Base-by-base conservation (phyloP, 2,329 filamentous ascomycete species). In the Aureobasidium subglaciale region DNA sequence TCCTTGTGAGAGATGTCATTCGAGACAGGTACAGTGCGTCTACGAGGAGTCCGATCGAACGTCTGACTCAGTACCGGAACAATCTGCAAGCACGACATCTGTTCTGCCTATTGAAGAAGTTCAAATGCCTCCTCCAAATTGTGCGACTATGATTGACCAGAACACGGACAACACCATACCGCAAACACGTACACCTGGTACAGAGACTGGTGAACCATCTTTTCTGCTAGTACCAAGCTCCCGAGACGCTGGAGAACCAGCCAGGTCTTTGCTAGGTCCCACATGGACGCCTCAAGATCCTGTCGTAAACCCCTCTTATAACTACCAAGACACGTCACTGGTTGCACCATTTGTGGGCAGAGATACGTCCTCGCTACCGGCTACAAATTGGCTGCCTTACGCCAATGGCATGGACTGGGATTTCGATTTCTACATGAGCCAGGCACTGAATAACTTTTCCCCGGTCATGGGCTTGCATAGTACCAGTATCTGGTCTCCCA, bases 401-500 rank as follows among this genome's bases (percentile, higher is more conserved):
- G 41, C 37, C 4, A 41, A 52, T n/a, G 25, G 48, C 10, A 41
- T 41, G 37, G 25, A 52, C 7, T 52, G 35, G 35, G 48, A 52
- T 16, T 52, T 52, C n/a, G 48, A 52, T 16, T 52, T 52, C 7
- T 52, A 52, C 25, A 52, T 52, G 48, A 35, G 34, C 9, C 48
- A 52, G 20, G 48, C 48, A 11, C 18, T 52, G 16, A 52, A 52
- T 27, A 52, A 38, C 8, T 41, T 52, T 10, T 52, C 48, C 32
- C 48, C 48, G 13, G 16, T 25, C 11, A 30, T 41, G 18, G 48
- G 24, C 1, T 22, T 52, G 16, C 34, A 49, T 24, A 29, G 41
- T 22, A 5, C 48, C 6, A 41, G 7, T 13, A 41, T 38, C 8
- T 52, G 48, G 48, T 52, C 48, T 10, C 48, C 48, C 2, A 52